These are phyloP conservation scores for Pleomassaria siparia DNA, from an alignment of 2,329 filamentous ascomycete species.

Conservation along the genomic window DNA sequence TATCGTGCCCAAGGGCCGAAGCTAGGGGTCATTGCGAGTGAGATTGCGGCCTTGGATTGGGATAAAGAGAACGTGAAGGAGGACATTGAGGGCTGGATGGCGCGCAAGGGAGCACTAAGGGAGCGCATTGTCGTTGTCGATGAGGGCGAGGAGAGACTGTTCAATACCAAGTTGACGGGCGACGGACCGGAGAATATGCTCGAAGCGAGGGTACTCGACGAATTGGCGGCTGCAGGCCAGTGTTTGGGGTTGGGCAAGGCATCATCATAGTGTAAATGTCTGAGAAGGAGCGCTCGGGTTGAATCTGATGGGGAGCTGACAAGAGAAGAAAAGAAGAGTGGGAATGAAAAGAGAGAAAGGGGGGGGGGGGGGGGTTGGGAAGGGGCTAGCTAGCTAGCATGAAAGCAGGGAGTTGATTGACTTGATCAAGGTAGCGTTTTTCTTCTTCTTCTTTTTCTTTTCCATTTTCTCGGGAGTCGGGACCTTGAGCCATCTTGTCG, in stretches of 20 bases:
- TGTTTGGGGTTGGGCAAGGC: slow-evolving; percentile 37
- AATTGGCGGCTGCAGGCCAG: slow-evolving; percentile 38
- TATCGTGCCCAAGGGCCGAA: slow-evolving; percentile 55
- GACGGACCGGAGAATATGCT: slow-evolving; percentile 61
- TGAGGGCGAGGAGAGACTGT: slow-evolving; percentile 68
- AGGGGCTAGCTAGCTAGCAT: slow-evolving; percentile 1
- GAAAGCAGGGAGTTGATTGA: no score
- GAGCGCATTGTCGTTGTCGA: slow-evolving; percentile 74
- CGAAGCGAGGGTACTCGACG: slow-evolving; percentile 70
- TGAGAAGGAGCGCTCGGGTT: no score
- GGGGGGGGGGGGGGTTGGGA: no score
- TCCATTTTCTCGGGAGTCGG: no score
- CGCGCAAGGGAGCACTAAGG: slow-evolving; percentile 66
- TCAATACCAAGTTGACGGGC: slow-evolving; percentile 43
- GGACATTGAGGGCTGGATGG: slow-evolving; percentile 81
- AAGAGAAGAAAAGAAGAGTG: no score
- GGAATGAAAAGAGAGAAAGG: no score
- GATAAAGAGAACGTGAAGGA: slow-evolving; percentile 72
- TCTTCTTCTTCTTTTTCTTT: no score
- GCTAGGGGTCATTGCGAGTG: slow-evolving; percentile 55
- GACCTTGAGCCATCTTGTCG: no score
- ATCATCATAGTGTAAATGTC: no score
- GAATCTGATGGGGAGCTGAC: no score
- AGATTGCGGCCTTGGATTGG: slow-evolving; percentile 74
- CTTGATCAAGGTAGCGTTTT: no score